Conservation (phyloP, 2,329 filamentous ascomycete species). For the Pseudohalonectria lignicola region DNA sequence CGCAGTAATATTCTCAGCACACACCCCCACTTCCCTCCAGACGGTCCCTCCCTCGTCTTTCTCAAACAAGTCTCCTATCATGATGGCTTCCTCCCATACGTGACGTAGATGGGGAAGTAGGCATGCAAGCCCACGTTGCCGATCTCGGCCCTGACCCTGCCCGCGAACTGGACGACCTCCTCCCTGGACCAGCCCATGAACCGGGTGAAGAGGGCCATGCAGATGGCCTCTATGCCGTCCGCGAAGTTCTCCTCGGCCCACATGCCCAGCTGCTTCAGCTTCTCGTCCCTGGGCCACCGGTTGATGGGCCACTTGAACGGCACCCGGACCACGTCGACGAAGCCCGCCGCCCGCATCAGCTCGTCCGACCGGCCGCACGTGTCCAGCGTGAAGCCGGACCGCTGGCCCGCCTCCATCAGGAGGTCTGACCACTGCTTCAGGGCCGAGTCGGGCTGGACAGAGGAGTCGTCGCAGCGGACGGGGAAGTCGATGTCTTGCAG, state of each 20-base stretch:
- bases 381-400: constrained; percentile 15
- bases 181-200: constrained; percentile 22
- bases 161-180: constrained; percentile 15
- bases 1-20: no score
- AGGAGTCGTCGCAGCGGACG: constrained; percentile 16
- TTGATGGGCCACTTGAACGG: constrained; percentile 24
- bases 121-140: constrained; percentile 15
- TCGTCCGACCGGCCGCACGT: constrained; percentile 16
- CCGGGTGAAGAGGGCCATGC: constrained; percentile 23
- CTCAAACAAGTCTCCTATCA: no score
- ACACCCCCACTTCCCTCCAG: no score
- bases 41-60: no score
- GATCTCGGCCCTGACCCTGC: constrained; percentile 14
- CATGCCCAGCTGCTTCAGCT: constrained; percentile 22
- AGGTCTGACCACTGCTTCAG: constrained; percentile 16
- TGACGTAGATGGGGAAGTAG: constrained; percentile 16
- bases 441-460: constrained; percentile 12
- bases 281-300: constrained; percentile 21
- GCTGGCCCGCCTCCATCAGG: constrained; percentile 17
- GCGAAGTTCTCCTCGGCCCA: constrained; percentile 19
- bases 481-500: constrained; percentile 19
- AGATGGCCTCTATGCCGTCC: constrained; percentile 21
- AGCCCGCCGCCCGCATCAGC: constrained; percentile 18
- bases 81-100: constrained; percentile 15
- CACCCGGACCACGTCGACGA: constrained; percentile 18